phyloP scores from a whole-genome alignment of 2,329 filamentous ascomycete genomes.

The Diplocarpon rosae region DNA sequence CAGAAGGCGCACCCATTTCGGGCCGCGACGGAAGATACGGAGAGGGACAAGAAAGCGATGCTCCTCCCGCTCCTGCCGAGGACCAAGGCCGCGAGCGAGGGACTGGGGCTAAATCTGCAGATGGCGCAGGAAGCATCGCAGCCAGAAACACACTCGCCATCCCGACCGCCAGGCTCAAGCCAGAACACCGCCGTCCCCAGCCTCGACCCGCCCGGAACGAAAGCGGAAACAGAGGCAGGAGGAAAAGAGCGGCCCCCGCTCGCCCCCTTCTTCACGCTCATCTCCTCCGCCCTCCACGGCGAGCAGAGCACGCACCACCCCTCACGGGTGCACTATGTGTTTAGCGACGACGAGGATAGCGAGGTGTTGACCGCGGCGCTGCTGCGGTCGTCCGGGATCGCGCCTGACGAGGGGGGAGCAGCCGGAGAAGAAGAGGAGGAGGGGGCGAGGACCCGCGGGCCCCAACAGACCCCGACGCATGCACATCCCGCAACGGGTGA shows the following conservation, averaged over 20 bases:
- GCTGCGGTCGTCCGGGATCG: constrained; percentile 23
- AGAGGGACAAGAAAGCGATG: too few relatives aligned
- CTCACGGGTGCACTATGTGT: constrained; percentile 72
- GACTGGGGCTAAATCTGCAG: too few relatives aligned
- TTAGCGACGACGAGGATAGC: constrained; percentile 75
- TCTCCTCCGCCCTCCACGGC: too few relatives aligned
- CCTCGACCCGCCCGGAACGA: too few relatives aligned
- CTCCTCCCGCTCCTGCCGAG: too few relatives aligned
- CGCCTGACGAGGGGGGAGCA: background rate
- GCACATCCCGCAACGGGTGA: background rate
- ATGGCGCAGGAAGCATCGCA: too few relatives aligned
- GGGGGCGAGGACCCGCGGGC: background rate
- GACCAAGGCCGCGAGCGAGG: too few relatives aligned
- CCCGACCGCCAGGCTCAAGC: background rate
- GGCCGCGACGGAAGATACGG: too few relatives aligned
- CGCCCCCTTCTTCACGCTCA: constrained; percentile 73
- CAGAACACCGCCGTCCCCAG: background rate
- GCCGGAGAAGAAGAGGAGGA: background rate
- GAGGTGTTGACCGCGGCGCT: constrained; percentile 61
- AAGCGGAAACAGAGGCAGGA: background rate
- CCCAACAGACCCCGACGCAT: too few relatives aligned
- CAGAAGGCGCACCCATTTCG: too few relatives aligned
- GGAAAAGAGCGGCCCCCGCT: constrained; percentile 35
- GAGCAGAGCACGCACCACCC: constrained; percentile 67
- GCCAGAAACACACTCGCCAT: too few relatives aligned